phyloP scores from a whole-genome alignment of 2,329 filamentous ascomycete genomes.

The Nothophoma quercina region DNA sequence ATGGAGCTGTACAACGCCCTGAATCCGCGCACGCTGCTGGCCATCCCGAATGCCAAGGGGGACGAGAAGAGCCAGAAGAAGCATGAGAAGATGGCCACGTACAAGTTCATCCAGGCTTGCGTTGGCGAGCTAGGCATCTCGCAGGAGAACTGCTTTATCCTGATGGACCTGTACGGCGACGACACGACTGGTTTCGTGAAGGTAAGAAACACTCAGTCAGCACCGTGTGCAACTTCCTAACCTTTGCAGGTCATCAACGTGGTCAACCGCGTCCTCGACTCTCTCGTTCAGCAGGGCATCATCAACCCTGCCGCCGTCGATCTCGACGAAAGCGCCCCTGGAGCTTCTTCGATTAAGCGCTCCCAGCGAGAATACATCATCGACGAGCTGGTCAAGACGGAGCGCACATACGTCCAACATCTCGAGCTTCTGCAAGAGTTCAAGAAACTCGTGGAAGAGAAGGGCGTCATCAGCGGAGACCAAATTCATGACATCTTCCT shows the following conservation, averaged over 20 bases:
- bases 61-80: conserved; percentile 68
- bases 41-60: conserved; percentile 69
- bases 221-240: conserved; percentile 17
- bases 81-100: conserved; percentile 84
- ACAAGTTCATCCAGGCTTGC: conserved; percentile 92
- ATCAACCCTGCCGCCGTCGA: conserved; percentile 56
- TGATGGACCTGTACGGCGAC: conserved; percentile 88
- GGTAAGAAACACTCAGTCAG: conserved; percentile 54
- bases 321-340: conserved; percentile 59
- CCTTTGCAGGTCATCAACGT: conserved; percentile 77
- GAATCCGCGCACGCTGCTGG: conserved; percentile 72
- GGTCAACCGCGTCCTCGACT: conserved; percentile 89
- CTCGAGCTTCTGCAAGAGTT: conserved; percentile 91
- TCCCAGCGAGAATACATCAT: conserved; percentile 87
- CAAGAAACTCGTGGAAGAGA: conserved; percentile 88
- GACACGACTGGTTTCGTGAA: conserved; percentile 98
- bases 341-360: conserved; percentile 60
- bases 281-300: conserved; percentile 79
- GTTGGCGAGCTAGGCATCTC: conserved; percentile 81
- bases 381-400: conserved; percentile 89
- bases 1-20: conserved; percentile 89
- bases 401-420: conserved; percentile 97
- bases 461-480: conserved; percentile 86
- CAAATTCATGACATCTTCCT: conserved; percentile 93
- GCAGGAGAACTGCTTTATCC: conserved; percentile 85